Conservation (phyloP, 1,139 yeast species). For the Yamadazyma oceani region DNA sequence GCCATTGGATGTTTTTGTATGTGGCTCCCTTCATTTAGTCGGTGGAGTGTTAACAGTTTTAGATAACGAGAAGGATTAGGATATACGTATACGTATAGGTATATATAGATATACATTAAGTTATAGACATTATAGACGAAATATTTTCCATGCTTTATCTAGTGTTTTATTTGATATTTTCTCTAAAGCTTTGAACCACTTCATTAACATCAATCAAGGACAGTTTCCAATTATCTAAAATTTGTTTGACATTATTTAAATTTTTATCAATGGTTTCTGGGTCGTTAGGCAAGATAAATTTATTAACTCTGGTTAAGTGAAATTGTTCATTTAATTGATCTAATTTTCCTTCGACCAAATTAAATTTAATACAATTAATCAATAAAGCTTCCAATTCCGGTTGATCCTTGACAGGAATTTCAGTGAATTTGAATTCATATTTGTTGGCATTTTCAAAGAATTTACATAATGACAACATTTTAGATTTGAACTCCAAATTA, state of each 20-base stretch:
- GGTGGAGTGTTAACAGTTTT: constrained; percentile 91
- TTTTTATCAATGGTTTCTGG: constrained; percentile 27
- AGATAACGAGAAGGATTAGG: constrained; percentile 46
- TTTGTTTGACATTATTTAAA: constrained; percentile 38
- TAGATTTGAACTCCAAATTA: constrained; percentile 31
- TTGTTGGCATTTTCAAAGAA: constrained; percentile 32
- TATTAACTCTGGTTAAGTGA: constrained; percentile 43
- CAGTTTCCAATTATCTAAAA: constrained; percentile 41
- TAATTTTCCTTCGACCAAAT: constrained; percentile 48
- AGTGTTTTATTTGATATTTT: constrained; percentile 30
- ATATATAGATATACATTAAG: too few species aligned
- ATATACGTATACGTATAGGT: not conserved
- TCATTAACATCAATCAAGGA: constrained; percentile 44
- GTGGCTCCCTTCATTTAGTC: constrained; percentile 91
- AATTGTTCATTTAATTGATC: constrained; percentile 47
- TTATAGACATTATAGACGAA: not conserved
- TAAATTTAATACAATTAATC: constrained; percentile 45
- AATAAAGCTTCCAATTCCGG: constrained; percentile 43
- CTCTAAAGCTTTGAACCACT: constrained; percentile 46
- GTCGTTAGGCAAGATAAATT: constrained; percentile 43
- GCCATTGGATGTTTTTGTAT: constrained; percentile 74
- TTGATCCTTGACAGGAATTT: constrained; percentile 38
- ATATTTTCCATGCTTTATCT: constrained; percentile 1
- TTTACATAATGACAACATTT: constrained; percentile 43
- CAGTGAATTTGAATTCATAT: constrained; percentile 36